A percentile compares a stretch with the other conserved stretches of the same genome.
Conservation (phyloP, 768 basidiomycete genomes). For the Boletus rubescentipes region DNA sequence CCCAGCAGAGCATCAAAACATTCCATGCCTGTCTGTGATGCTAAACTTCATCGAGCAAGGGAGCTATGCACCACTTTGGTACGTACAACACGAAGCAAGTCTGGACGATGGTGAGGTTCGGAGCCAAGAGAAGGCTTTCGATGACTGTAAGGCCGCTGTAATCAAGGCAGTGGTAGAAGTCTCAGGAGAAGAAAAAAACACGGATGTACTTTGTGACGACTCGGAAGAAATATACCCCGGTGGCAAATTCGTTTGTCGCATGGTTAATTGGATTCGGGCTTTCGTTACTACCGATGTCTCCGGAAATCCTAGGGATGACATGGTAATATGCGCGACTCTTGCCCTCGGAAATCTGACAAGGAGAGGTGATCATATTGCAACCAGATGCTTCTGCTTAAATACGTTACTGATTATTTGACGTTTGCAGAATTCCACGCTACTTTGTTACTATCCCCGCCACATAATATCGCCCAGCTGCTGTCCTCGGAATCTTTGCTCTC, state of each 20-base stretch:
- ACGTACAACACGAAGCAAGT: slow-evolving; percentile 34
- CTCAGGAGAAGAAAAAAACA: slow-evolving; percentile 77
- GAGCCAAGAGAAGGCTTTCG: slow-evolving; percentile 68
- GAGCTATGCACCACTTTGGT: slow-evolving; percentile 67
- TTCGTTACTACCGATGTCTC: slow-evolving; percentile 43
- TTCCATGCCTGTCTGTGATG: slow-evolving; percentile 60
- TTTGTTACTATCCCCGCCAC: slow-evolving; percentile 63
- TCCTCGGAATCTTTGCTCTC: slow-evolving; percentile 56
- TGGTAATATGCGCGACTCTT: slow-evolving; percentile 80
- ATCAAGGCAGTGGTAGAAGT: slow-evolving; percentile 86
- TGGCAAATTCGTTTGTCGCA: slow-evolving; percentile 68
- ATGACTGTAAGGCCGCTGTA: slow-evolving; percentile 80
- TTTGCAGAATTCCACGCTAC: slow-evolving; percentile 55
- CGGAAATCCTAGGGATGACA: slow-evolving; percentile 58
- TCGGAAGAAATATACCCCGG: slow-evolving; percentile 55
- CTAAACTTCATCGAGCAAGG: slow-evolving; percentile 76
- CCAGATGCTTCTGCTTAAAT: background rate
- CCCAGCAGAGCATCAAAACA: slow-evolving; percentile 53
- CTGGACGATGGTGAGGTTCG: slow-evolving; percentile 47
- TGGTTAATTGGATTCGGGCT: slow-evolving; percentile 73
- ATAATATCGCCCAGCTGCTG: slow-evolving; percentile 61
- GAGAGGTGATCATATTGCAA: slow-evolving; percentile 50
- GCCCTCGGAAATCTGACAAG: slow-evolving; percentile 80
- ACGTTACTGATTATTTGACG: slow-evolving; percentile 6
- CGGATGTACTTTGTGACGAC: slow-evolving; percentile 75